phyloP scores from a whole-genome alignment of 352 stramenopile species.

The Globisporangium heterothallicum region DNA sequence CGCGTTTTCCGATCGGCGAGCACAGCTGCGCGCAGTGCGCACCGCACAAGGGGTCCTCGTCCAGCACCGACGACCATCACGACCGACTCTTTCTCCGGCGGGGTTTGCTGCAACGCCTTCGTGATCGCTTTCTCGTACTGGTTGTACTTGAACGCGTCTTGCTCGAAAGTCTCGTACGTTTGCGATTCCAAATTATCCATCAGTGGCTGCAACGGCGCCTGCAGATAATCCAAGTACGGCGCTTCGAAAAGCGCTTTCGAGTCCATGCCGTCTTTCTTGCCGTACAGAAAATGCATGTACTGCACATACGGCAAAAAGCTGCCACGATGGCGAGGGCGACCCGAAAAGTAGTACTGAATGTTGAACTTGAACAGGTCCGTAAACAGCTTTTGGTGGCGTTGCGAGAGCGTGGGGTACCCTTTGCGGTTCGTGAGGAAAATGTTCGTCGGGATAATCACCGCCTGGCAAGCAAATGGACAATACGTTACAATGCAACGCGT shows the following conservation, averaged over 20 bases:
- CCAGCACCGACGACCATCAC: conserved; percentile 93
- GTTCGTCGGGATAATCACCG: conserved; percentile 83
- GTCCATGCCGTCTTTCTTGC: conserved; percentile 46
- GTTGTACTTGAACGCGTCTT: conserved; percentile 98
- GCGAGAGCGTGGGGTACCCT: conserved; percentile 93
- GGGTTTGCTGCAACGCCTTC: conserved; percentile 58
- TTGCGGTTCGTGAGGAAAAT: conserved; percentile 96
- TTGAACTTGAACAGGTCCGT: conserved; percentile 71
- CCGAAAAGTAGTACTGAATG: conserved; percentile 85
- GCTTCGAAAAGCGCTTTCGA: conserved; percentile 89
- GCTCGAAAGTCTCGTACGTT: conserved; percentile 99
- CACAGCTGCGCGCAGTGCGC: conserved; percentile 69
- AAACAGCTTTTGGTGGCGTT: conserved; percentile 87
- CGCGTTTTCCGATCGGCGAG: conserved; percentile 62
- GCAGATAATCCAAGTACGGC: conserved; percentile 95
- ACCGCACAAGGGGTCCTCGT: conserved; percentile 92
- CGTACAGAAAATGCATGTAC: conserved; percentile 93
- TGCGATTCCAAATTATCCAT: conserved; percentile 98
- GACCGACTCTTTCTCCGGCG: conserved; percentile 62
- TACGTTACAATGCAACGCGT: conserved; percentile 13
- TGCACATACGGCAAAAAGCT: conserved; percentile 87
- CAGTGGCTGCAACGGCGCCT: conserved; percentile 95
- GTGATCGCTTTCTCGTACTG: conserved; percentile 94
- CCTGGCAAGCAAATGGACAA: conserved; percentile 21
- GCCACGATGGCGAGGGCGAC: conserved; percentile 60